These are phyloP conservation scores for Drechslerella coelobrocha DNA, from an alignment of 2,329 filamentous ascomycete species.

Conservation along the genomic window DNA sequence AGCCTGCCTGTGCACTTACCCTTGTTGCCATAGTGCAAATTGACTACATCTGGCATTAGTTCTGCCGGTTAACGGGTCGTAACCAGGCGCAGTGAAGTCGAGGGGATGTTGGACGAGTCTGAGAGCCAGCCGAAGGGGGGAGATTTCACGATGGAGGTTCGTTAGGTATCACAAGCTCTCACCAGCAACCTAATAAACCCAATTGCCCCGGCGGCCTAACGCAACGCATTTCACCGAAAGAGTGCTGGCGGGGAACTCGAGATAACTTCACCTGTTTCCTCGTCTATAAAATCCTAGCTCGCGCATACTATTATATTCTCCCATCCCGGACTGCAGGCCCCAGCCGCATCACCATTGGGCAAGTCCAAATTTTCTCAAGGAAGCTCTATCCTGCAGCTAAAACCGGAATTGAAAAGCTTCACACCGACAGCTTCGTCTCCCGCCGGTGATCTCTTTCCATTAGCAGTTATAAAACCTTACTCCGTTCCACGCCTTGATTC, in stretches of 20 bases:
- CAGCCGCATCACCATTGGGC: no score
- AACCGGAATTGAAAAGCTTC: neutral
- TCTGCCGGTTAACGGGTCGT: no score
- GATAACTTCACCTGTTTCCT: neutral
- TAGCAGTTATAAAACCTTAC: slow-evolving; percentile 12
- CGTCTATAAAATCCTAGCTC: neutral
- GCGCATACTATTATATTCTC: slow-evolving; percentile 2
- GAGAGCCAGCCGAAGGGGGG: neutral
- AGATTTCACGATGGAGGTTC: slow-evolving; percentile 26
- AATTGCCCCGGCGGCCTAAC: neutral
- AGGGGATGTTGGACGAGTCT: neutral
- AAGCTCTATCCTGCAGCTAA: neutral
- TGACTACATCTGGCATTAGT: no score
- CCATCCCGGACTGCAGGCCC: neutral
- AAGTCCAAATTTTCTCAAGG: slow-evolving; percentile 15
- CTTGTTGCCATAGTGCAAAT: neutral
- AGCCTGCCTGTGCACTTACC: neutral
- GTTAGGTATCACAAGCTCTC: slow-evolving; percentile 3
- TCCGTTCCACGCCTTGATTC: slow-evolving; percentile 7
- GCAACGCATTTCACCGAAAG: slow-evolving; percentile 25
- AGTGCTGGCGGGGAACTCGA: slow-evolving; percentile 3
- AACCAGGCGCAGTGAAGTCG: neutral
- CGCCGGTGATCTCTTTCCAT: slow-evolving; percentile 29
- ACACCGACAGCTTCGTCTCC: neutral
- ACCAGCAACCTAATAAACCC: neutral